phyloP scores from a whole-genome alignment of 2,329 filamentous ascomycete species.

The Fusarium drepaniforme region DNA sequence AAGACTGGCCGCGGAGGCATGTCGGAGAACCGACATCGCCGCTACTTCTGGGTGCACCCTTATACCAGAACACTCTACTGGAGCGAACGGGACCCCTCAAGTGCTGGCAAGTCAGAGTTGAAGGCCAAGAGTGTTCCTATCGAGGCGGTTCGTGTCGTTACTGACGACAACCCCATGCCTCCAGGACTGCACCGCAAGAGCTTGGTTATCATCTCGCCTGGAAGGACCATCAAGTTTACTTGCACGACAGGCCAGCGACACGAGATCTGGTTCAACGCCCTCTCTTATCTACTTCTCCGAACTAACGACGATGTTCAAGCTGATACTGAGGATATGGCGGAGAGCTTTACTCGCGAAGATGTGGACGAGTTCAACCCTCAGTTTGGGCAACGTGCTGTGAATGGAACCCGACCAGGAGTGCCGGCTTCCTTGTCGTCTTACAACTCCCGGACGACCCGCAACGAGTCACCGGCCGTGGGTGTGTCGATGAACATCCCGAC shows the following conservation, averaged over 20 bases:
- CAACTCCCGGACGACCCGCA: constrained; percentile 78
- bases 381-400: constrained; percentile 51
- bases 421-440: constrained; percentile 82
- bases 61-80: constrained; percentile 98
- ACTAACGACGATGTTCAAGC: constrained; percentile 74
- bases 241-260: constrained; percentile 93
- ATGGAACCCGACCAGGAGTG: constrained; percentile 62
- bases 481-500: constrained; percentile 67
- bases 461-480: constrained; percentile 69
- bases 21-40: constrained; percentile 89
- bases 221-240: constrained; percentile 92
- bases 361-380: constrained; percentile 86
- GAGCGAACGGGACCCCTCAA: constrained; percentile 90
- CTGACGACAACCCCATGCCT: constrained; percentile 94
- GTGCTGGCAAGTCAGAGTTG: constrained; percentile 81
- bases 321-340: constrained; percentile 70
- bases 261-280: constrained; percentile 98
- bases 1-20: constrained; percentile 91
- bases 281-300: constrained; percentile 90
- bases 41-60: constrained; percentile 99
- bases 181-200: constrained; percentile 96
- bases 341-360: constrained; percentile 71
- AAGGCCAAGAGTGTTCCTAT: constrained; percentile 91
- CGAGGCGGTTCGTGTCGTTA: constrained; percentile 90
- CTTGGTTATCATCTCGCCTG: constrained; percentile 88